Evolutionary conservation across 2,329 filamentous ascomycete species (phyloP).

Genomic region (Trichoderma breve): DNA sequence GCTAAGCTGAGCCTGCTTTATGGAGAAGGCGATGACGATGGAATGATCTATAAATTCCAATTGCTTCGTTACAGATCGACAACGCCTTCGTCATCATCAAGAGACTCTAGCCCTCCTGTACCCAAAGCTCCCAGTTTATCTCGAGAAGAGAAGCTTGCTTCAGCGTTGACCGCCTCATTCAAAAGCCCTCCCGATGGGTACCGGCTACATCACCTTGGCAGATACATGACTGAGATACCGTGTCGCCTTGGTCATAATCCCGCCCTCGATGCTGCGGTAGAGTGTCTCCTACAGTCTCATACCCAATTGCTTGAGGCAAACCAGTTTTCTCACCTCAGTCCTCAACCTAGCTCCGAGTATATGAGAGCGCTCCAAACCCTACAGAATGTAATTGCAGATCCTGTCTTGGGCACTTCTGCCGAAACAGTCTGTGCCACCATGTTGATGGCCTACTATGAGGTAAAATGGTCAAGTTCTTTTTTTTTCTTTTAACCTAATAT

Average conservation of each 20-base stretch:
- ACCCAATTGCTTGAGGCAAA: not conserved
- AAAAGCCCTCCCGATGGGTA: not conserved
- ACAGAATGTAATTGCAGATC: constrained; percentile 1
- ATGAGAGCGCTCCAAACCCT: not conserved
- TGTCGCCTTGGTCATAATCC: not conserved
- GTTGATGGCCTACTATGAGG: constrained; percentile 1
- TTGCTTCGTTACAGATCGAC: not conserved
- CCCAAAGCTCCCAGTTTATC: not conserved
- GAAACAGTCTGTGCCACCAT: not conserved
- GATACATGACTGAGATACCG: not conserved
- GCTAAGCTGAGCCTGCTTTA: not conserved
- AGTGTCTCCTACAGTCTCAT: not conserved
- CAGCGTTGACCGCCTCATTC: not conserved
- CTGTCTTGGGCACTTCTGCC: not conserved
- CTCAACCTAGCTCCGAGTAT: not conserved
- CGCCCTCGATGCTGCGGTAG: not conserved
- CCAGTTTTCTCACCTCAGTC: not conserved
- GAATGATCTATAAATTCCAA: not conserved
- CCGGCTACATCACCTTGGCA: not conserved
- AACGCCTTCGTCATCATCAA: not conserved
- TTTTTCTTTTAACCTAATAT: not conserved
- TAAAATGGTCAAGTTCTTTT: not conserved
- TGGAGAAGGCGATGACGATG: not conserved
- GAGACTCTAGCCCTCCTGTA: not conserved
- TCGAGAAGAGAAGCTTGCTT: not conserved